These are phyloP conservation scores for Scalesia atractyloides DNA, from an alignment of 129 eudicot genomes.

Conservation along the genomic window DNA sequence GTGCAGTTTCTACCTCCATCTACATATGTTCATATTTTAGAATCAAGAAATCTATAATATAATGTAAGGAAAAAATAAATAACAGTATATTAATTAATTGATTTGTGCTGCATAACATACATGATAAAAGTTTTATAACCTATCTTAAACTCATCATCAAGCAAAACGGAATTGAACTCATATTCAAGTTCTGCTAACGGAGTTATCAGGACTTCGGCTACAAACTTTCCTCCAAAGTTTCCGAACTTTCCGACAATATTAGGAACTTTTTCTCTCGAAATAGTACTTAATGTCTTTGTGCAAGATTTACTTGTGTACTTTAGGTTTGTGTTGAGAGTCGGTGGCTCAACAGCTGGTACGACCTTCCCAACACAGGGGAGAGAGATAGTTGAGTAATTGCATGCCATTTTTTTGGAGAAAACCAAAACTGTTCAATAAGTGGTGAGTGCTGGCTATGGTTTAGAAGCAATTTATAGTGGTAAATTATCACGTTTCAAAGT, in stretches of 20 bases:
- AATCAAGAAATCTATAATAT: background rate
- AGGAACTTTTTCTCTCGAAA: background rate
- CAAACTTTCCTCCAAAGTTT: constrained; percentile 68
- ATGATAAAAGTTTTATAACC: constrained; percentile 9
- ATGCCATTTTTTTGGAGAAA: constrained; percentile 26
- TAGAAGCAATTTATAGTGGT: background rate
- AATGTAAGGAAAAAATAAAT: background rate
- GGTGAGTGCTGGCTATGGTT: background rate
- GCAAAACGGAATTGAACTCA: constrained; percentile 38
- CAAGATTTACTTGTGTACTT: constrained; percentile 18
- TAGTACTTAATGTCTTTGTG: constrained; percentile 25
- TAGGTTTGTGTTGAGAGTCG: constrained; percentile 11
- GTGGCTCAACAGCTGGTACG: constrained; percentile 11
- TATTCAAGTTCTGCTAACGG: constrained; percentile 52
- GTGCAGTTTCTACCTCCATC: constrained; percentile 49
- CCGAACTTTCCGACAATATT: constrained; percentile 53
- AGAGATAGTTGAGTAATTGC: constrained; percentile 15
- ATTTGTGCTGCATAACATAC: background rate
- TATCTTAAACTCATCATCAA: constrained; percentile 70
- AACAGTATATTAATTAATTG: background rate
- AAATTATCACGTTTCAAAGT: too few relatives aligned
- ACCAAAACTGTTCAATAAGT: background rate
- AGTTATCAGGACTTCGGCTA: constrained; percentile 53
- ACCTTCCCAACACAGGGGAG: constrained; percentile 27
- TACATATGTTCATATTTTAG: background rate